Conservation (phyloP, 495 filamentous ascomycete genomes). For the Penicillium chermesinum region DNA sequence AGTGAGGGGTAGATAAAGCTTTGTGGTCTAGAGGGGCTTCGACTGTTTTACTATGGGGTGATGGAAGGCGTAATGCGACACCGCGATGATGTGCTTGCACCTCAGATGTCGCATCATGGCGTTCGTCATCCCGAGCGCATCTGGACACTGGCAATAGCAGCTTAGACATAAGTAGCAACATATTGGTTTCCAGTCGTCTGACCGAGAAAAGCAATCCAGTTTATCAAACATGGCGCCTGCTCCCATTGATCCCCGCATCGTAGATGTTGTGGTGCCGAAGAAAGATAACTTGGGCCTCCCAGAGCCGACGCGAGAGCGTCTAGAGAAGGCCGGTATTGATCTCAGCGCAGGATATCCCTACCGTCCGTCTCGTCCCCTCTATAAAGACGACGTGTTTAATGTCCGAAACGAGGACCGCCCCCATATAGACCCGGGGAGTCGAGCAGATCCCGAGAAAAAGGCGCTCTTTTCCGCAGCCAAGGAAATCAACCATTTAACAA, state of each 20-base stretch:
- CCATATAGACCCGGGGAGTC: conserved; percentile 56
- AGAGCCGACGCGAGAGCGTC: conserved; percentile 44
- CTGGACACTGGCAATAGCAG: background rate
- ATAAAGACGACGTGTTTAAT: conserved; percentile 59
- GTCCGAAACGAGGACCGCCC: conserved; percentile 54
- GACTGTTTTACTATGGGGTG: too few relatives aligned
- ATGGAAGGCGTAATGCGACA: conserved; percentile 16
- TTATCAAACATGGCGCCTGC: conserved; percentile 41
- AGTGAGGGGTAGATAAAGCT: too few relatives aligned
- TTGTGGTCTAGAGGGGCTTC: too few relatives aligned
- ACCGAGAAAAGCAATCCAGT: too few relatives aligned
- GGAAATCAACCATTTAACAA: conserved; percentile 60
- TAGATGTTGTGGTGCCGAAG: conserved; percentile 52
- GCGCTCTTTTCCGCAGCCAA: conserved; percentile 59
- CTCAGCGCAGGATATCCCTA: conserved; percentile 63
- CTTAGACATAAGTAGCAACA: background rate
- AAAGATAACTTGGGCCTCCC: conserved; percentile 61
- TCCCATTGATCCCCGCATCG: conserved; percentile 55
- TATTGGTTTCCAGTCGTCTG: too few relatives aligned
- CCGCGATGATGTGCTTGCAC: conserved; percentile 35
- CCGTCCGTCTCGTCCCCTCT: conserved; percentile 58
- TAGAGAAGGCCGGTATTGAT: conserved; percentile 61
- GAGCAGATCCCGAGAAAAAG: conserved; percentile 64
- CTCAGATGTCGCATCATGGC: too few relatives aligned
- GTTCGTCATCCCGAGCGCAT: too few relatives aligned